phyloP scores from a whole-genome alignment of 1,139 yeast genomes.

The Scheffersomyces quercinus region DNA sequence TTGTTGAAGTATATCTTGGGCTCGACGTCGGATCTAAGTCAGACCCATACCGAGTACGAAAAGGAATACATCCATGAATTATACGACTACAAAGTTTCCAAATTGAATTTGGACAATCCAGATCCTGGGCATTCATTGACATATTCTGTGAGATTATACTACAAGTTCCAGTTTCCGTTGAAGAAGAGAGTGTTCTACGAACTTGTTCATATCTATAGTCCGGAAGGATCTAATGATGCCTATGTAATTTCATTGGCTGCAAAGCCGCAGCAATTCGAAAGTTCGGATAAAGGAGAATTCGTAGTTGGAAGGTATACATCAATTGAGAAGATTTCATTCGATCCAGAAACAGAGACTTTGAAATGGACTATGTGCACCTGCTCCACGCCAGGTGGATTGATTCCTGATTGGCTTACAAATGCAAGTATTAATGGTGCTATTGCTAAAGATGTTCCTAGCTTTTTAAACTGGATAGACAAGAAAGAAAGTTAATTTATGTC shows the following conservation, averaged over 20 bases:
- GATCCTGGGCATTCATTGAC: constrained; percentile 9
- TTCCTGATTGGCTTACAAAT: constrained; percentile 66
- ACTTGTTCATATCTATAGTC: constrained; percentile 48
- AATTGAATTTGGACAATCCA: constrained; percentile 12
- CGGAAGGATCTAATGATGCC: constrained; percentile 32
- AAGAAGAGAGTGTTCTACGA: constrained; percentile 57
- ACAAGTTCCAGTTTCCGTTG: constrained; percentile 53
- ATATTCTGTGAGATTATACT: constrained; percentile 35
- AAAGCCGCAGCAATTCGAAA: constrained; percentile 20
- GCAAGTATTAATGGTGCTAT: constrained; percentile 56
- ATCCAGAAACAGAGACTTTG: constrained; percentile 37
- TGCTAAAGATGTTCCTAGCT: constrained; percentile 67
- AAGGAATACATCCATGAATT: constrained; percentile 34
- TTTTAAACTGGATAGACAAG: constrained; percentile 47
- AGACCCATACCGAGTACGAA: constrained; percentile 39
- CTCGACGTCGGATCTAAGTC: constrained; percentile 16
- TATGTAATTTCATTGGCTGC: constrained; percentile 56
- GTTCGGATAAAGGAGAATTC: constrained; percentile 14
- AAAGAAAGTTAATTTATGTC: constrained; percentile 11
- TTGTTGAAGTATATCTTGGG: constrained; percentile 19
- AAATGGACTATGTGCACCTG: constrained; percentile 67
- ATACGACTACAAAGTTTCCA: constrained; percentile 21
- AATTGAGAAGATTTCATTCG: constrained; percentile 52
- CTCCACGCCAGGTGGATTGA: constrained; percentile 65
- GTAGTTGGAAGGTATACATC: constrained; percentile 56